Conservation (phyloP, 2,329 filamentous ascomycete species). For the Scopulariopsis brevicaulis region DNA sequence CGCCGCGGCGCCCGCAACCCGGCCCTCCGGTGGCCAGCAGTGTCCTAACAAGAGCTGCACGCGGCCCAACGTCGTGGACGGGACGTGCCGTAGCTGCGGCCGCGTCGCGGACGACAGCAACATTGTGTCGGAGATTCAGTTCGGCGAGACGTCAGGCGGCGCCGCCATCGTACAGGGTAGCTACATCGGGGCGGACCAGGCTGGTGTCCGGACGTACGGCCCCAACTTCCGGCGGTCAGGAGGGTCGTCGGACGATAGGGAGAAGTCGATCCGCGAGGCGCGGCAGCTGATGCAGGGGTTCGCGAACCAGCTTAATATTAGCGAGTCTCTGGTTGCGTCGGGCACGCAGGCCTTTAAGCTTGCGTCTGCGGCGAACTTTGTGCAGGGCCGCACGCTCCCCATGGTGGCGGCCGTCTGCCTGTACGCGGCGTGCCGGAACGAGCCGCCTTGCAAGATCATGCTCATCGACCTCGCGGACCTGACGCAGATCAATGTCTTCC, state of each 20-base stretch:
- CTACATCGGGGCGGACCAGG: conserved; percentile 77
- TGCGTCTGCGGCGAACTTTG: conserved; percentile 63
- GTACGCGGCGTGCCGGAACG: conserved; percentile 76
- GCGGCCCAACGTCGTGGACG: conserved; percentile 51
- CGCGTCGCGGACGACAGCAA: conserved; percentile 74
- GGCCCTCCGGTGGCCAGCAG: conserved; percentile 24
- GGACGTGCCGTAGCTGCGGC: conserved; percentile 75
- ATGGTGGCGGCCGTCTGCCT: conserved; percentile 85
- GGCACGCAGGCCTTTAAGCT: conserved; percentile 68
- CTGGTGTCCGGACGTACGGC: conserved; percentile 58
- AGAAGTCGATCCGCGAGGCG: conserved; percentile 48
- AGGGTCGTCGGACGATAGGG: conserved; percentile 40
- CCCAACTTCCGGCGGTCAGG: conserved; percentile 50
- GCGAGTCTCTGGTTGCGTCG: conserved; percentile 50
- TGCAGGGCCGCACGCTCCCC: conserved; percentile 74
- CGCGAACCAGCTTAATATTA: conserved; percentile 45
- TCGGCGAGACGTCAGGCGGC: conserved; percentile 77
- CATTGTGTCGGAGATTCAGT: conserved; percentile 85
- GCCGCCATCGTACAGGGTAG: conserved; percentile 86
- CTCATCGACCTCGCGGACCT: conserved; percentile 92
- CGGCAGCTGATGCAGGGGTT: conserved; percentile 50
- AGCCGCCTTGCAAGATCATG: conserved; percentile 74
- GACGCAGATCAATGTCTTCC: conserved; percentile 76
- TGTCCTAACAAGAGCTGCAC: conserved; percentile 50
- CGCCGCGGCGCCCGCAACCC: conserved; percentile 12